A percentile compares a stretch with the other conserved stretches of the same genome.
Evolutionary conservation across 768 basidiomycete species (phyloP).

Genomic region (Sporobolomyces roseus): DNA sequence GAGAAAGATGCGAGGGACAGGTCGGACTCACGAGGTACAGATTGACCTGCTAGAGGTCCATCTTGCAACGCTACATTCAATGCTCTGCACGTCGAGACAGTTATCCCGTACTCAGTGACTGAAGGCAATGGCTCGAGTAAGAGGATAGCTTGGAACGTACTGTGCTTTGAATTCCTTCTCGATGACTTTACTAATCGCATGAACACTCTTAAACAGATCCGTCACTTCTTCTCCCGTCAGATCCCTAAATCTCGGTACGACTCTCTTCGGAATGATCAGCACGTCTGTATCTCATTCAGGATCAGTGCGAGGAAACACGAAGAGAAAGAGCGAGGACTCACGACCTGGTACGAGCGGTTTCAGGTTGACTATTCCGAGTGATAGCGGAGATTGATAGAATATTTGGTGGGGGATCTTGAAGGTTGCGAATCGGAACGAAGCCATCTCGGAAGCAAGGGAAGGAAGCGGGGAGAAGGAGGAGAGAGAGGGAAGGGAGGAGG

Average conservation of each 20-base stretch:
- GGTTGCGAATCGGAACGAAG: conserved; percentile 29
- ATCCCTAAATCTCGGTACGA: conserved; percentile 56
- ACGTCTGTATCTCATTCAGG: conserved; percentile 58
- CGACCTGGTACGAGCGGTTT: conserved; percentile 92
- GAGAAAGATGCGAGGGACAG: too few relatives aligned
- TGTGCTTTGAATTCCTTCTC: conserved; percentile 79
- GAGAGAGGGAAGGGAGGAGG: too few relatives aligned
- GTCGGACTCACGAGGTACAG: conserved; percentile 21
- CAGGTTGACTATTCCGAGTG: conserved; percentile 77
- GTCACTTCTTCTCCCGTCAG: conserved; percentile 61
- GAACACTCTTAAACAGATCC: conserved; percentile 74
- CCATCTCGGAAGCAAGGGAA: too few relatives aligned
- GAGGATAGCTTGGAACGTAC: conserved; percentile 44
- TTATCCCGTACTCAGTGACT: not conserved
- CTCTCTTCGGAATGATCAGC: conserved; percentile 57
- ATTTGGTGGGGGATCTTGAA: conserved; percentile 37
- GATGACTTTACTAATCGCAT: conserved; percentile 70
- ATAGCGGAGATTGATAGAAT: conserved; percentile 30
- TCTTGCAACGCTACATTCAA: conserved; percentile 37
- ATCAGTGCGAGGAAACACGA: not conserved
- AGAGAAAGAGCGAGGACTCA: conserved; percentile 46
- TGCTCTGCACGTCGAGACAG: not conserved
- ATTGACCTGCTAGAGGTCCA: conserved; percentile 38
- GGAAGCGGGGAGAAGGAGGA: too few relatives aligned
- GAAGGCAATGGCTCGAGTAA: not conserved